Conservation (phyloP, 139 green algal species). For the Parachlorella kessleri region DNA sequence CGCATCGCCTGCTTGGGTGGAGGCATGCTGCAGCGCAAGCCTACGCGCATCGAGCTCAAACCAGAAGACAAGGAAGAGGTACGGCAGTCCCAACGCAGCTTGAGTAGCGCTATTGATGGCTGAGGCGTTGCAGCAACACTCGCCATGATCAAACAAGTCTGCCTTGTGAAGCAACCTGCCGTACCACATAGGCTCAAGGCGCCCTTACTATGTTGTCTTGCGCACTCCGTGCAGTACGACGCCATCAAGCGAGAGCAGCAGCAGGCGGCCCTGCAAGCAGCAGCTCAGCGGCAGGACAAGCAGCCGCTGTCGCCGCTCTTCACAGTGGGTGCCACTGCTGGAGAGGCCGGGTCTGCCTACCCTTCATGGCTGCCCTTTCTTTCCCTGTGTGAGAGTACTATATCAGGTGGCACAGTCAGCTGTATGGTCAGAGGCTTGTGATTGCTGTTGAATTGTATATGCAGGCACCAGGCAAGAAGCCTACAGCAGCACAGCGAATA, state of each 20-base stretch:
- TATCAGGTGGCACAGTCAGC: too few species aligned
- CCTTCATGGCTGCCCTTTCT: background rate
- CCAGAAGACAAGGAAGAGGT: slow-evolving; percentile 87
- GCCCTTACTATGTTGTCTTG: too few species aligned
- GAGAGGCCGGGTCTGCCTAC: background rate
- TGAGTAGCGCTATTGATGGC: background rate
- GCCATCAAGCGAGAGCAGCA: slow-evolving; percentile 15
- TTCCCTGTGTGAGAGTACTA: background rate
- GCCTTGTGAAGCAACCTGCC: background rate
- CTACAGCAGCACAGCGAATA: slow-evolving; percentile 22
- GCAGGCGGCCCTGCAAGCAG: slow-evolving; percentile 14
- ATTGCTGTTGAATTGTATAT: too few species aligned
- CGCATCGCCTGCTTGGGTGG: too few species aligned
- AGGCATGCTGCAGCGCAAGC: slow-evolving; percentile 79
- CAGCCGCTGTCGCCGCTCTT: slow-evolving; percentile 33
- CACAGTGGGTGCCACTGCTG: background rate
- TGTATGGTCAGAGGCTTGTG: too few species aligned
- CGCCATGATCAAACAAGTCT: background rate
- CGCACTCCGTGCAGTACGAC: slow-evolving; percentile 38
- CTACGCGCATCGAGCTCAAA: slow-evolving; percentile 88
- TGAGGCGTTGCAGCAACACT: background rate
- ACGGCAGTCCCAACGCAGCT: too few species aligned
- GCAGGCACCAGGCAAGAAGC: slow-evolving; percentile 26
- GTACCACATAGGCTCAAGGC: background rate
- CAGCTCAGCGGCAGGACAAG: slow-evolving; percentile 20